Percentiles rank a stretch among this genome's conserved stretches.
phyloP scores from a whole-genome alignment of 2,329 filamentous ascomycete genomes.

The Dothidotthia symphoricarpi region DNA sequence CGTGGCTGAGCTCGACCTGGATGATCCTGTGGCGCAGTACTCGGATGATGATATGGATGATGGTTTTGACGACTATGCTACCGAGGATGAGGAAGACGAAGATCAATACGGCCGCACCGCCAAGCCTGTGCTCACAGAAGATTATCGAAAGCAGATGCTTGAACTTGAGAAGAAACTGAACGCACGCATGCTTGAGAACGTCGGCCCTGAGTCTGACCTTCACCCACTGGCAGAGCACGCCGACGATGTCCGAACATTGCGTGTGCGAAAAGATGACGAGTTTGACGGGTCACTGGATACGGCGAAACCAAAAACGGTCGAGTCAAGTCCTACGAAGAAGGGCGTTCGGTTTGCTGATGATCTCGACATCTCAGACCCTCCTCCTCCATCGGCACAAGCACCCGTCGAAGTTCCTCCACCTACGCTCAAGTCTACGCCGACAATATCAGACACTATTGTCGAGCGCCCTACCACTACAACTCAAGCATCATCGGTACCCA shows the following conservation, averaged over 20 bases:
- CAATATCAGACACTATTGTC: conserved; percentile 37
- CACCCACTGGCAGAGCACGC: conserved; percentile 47
- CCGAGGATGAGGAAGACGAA: conserved; percentile 64
- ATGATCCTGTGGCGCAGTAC: conserved; percentile 58
- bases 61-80: conserved; percentile 41
- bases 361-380: conserved; percentile 64
- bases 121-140: conserved; percentile 64
- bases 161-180: conserved; percentile 78
- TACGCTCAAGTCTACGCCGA: conserved; percentile 14
- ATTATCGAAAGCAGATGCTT: conserved; percentile 79
- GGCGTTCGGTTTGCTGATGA: conserved; percentile 76
- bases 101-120: conserved; percentile 75
- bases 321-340: conserved; percentile 51
- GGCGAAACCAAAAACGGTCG: conserved; percentile 2
- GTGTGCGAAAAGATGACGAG: conserved; percentile 43
- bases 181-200: conserved; percentile 55
- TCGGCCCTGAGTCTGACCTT: conserved; percentile 51
- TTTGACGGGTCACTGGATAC: conserved; percentile 26
- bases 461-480: conserved; percentile 27
- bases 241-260: conserved; percentile 59
- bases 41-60: conserved; percentile 56
- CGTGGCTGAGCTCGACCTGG: conserved; percentile 85
- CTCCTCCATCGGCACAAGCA: conserved; percentile 22
- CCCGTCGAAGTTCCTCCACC: conserved; percentile 12
- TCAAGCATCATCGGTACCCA: conserved; percentile 10